These are phyloP conservation scores for Begonia masoniana DNA, from an alignment of 306 rosid species.

Conservation along the genomic window DNA sequence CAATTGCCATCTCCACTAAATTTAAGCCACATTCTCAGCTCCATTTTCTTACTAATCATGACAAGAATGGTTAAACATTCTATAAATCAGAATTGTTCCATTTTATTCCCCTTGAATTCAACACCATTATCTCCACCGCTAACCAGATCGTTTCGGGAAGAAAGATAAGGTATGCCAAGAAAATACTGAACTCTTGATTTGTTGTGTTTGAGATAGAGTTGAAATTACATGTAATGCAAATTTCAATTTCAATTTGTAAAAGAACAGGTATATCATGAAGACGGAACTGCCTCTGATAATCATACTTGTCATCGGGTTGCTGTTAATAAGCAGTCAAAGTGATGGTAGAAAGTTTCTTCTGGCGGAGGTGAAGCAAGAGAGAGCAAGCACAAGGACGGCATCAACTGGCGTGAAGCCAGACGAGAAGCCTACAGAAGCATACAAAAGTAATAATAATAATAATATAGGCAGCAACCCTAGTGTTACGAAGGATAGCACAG, in stretches of 20 bases:
- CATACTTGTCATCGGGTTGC: slow-evolving; percentile 4
- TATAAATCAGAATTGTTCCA: slow-evolving; percentile 1
- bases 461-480: slow-evolving; percentile 4
- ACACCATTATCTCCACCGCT: not conserved
- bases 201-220: not conserved
- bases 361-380: slow-evolving; percentile 1
- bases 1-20: not conserved
- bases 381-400: not conserved
- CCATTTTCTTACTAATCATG: slow-evolving; percentile 1
- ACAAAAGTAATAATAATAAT: not conserved
- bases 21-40: not conserved
- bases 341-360: slow-evolving; percentile 9
- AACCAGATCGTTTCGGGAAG: not conserved
- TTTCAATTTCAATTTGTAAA: not conserved
- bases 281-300: not conserved
- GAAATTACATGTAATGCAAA: not conserved
- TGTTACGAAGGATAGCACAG: not conserved
- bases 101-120: not conserved
- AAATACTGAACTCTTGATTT: not conserved
- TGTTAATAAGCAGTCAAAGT: slow-evolving; percentile 1
- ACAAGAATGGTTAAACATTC: not conserved
- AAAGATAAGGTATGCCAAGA: slow-evolving; percentile 2
- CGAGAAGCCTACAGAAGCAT: not conserved
- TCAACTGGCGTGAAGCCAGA: not conserved
- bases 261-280: slow-evolving; percentile 12